A percentile compares a stretch with the other conserved stretches of the same genome.
phyloP scores from a whole-genome alignment of 2,329 filamentous ascomycete species.

The Zymoseptoria tritici region DNA sequence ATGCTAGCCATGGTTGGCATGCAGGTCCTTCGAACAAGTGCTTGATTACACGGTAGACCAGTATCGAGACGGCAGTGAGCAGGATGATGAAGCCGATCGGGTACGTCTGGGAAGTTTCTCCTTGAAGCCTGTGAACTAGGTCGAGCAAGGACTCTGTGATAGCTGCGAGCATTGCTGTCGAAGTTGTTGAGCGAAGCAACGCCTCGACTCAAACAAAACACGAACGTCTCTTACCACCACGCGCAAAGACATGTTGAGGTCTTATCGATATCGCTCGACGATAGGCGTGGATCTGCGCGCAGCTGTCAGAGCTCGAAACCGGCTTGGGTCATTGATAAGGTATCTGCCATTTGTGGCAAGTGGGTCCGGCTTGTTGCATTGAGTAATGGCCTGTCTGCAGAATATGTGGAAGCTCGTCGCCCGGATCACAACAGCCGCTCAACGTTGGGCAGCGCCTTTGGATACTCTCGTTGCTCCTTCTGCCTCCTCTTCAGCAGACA shows the following conservation, averaged over 20 bases:
- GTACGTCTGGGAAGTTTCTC: too few species aligned
- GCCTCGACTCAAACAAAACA: too few species aligned
- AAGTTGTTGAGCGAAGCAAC: too few species aligned
- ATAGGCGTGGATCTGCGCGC: background rate
- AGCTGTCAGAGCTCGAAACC: too few species aligned
- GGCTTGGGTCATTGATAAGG: background rate
- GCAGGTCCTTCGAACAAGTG: background rate
- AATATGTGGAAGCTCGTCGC: background rate
- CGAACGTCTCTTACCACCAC: too few species aligned
- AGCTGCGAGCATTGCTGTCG: too few species aligned
- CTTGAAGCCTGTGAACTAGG: too few species aligned
- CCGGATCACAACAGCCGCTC: constrained; percentile 10
- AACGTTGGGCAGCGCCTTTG: constrained; percentile 9
- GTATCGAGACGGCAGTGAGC: background rate
- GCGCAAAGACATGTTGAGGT: background rate
- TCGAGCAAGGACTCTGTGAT: too few species aligned
- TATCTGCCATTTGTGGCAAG: background rate
- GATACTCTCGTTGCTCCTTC: background rate
- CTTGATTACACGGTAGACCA: background rate
- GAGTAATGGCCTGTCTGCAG: background rate
- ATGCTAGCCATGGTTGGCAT: constrained; percentile 5
- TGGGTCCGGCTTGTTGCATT: background rate
- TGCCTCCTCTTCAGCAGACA: constrained; percentile 61
- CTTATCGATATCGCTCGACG: background rate
- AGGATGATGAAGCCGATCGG: too few species aligned